These are phyloP conservation scores for Closterium sp. DNA, from an alignment of 139 green algal species.

Conservation along the genomic window DNA sequence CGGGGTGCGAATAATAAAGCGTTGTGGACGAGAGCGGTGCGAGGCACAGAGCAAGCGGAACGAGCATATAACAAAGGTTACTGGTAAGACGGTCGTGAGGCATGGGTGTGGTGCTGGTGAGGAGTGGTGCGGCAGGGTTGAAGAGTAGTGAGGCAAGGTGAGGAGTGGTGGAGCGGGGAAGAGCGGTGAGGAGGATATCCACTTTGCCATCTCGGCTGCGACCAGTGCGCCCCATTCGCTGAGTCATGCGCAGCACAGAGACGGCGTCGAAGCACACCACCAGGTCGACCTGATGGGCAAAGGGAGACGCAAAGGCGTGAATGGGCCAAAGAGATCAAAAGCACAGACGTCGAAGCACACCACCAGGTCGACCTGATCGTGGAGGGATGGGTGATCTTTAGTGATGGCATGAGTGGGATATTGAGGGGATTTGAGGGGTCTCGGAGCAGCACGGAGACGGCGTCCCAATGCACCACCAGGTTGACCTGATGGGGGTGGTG, in stretches of 20 bases:
- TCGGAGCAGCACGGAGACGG: no score
- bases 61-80: neutral
- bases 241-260: conserved; percentile 74
- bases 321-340: no score
- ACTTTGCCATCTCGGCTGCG: conserved; percentile 77
- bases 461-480: no score
- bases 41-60: neutral
- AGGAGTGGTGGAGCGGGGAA: neutral
- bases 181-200: conserved; percentile 75
- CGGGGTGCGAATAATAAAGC: neutral
- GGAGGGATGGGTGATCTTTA: no score
- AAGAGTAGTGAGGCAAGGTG: neutral
- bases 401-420: no score
- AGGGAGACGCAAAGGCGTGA: no score
- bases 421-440: no score
- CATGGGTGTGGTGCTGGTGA: neutral
- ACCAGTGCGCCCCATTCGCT: conserved; percentile 92
- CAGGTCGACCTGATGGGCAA: conserved; percentile 80
- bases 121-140: neutral
- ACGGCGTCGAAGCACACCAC: conserved; percentile 89
- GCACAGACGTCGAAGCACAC: conserved; percentile 52
- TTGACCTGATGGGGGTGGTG: neutral
- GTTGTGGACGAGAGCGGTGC: no score
- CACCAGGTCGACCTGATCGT: conserved; percentile 83
- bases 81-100: neutral